Evolutionary conservation across 441 rosid species (phyloP), one percentile per base, ranked within the genome.

Genomic region (Populus hybrid): DNA sequence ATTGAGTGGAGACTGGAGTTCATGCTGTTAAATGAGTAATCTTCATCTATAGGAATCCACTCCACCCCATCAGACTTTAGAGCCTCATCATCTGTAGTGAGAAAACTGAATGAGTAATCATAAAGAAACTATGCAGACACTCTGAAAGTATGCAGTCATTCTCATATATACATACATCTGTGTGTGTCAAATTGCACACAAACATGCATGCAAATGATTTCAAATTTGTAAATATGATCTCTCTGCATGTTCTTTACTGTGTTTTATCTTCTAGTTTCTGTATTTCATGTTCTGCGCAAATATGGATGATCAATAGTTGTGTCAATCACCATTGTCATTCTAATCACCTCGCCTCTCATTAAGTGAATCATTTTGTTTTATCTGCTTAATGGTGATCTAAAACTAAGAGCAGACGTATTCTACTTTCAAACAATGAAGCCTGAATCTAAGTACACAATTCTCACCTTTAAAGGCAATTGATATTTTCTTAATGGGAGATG

Each of bases 401-500:
- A 59, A 69, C 32, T 35, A 34, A 9, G 21, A 24, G 59, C 35
- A 68, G 66, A 7, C 35, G 0, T 26, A 11, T 50, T 24, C 67
- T 61, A 18, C 42, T 46, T 30, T 53, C 10, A 26, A 16, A 38
- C 64, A 26, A 8, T 38, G 63, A 73, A 64, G 26, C 32, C 63
- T 66, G 59, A 23, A 12, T 35, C 36, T 28, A 32, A 8, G 5
- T 35, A 18, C 6, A 69, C 8, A 69, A 20, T 50, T 26, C 75
- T 80, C 76, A 93, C 98, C 99, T 87, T 85, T 87, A 74, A 89
- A 88, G 81, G 80, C 84, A 69, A 80, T 81, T 82, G 97, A 83
- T 82, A 82, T 90, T 87, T 88, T 91, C 85, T 89, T 90, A 81
- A 93, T 88, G 6, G 98, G 98, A 34, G 97, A 93, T 79, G 95